phyloP scores from a whole-genome alignment of 169 alveolate species.

The Plasmodium coatneyi region DNA sequence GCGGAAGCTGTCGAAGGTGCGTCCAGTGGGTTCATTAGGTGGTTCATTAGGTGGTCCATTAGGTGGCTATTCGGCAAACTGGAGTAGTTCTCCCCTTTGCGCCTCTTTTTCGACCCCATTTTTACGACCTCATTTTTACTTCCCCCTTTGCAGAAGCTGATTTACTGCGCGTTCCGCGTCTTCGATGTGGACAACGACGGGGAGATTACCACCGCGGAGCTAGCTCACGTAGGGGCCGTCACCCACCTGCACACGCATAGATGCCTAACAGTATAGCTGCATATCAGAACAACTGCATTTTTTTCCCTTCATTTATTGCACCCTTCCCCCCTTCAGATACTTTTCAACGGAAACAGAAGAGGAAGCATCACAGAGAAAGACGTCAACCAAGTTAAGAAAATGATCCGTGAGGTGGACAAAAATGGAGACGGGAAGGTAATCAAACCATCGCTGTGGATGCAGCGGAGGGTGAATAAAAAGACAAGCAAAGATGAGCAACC shows the following conservation, averaged over 20 bases:
- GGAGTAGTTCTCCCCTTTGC: background rate
- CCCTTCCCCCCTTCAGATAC: constrained; percentile 36
- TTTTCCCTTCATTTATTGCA: background rate
- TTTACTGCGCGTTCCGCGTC: constrained; percentile 86
- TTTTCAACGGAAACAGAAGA: constrained; percentile 71
- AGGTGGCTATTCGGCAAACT: background rate
- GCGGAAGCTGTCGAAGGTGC: constrained; percentile 52
- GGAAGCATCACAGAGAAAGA: constrained; percentile 71
- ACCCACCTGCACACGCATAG: background rate
- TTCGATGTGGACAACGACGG: constrained; percentile 88
- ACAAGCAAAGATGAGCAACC: background rate
- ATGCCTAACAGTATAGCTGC: background rate
- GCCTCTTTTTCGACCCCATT: background rate
- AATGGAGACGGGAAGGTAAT: constrained; percentile 78
- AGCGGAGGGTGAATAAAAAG: background rate
- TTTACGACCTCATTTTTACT: no score
- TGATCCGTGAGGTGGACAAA: constrained; percentile 81
- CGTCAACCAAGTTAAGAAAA: constrained; percentile 73
- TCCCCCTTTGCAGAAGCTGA: constrained; percentile 62
- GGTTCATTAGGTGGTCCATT: no score
- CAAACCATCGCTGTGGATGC: background rate
- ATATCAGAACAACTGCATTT: background rate
- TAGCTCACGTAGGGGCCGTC: constrained; percentile 76
- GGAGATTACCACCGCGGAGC: constrained; percentile 84
- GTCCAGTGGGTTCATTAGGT: background rate